Percentiles rank a stretch among this genome's conserved stretches.
phyloP scores from a whole-genome alignment of 139 green algal genomes.

The Asterochloris sp. region DNA sequence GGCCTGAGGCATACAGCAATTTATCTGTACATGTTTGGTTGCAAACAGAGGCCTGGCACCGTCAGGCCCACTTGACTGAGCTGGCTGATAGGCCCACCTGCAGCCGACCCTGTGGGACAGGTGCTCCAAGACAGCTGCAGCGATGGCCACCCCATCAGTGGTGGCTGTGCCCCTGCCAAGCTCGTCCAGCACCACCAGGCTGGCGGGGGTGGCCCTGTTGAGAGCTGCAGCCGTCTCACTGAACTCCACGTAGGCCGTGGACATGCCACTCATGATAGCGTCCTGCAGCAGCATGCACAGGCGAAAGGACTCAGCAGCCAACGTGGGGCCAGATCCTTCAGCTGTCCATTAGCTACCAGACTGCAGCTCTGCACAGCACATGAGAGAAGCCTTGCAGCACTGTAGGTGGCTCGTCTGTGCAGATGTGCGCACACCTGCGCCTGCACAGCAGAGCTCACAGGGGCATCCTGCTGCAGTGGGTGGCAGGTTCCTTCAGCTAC shows the following conservation, averaged over 20 bases:
- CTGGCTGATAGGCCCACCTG: constrained; percentile 23
- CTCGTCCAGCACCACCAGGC: constrained; percentile 94
- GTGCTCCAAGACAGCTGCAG: constrained; percentile 84
- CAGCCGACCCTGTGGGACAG: constrained; percentile 51
- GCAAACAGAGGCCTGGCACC: too few relatives aligned
- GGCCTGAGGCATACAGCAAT: too few relatives aligned
- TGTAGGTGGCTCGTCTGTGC: too few relatives aligned
- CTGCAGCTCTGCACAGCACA: neutral
- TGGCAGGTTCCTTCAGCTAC: too few relatives aligned
- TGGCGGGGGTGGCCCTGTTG: constrained; percentile 47
- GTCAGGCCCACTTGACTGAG: too few relatives aligned
- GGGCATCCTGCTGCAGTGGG: too few relatives aligned
- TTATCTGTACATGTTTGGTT: too few relatives aligned
- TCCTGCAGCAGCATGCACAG: constrained; percentile 42
- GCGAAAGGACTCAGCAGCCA: neutral
- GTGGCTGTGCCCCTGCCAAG: constrained; percentile 96
- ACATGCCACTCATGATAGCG: constrained; percentile 88
- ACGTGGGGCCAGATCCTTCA: neutral
- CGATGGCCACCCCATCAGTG: constrained; percentile 92
- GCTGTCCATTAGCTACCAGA: neutral
- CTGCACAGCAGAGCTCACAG: too few relatives aligned
- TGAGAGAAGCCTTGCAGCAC: too few relatives aligned
- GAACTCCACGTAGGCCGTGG: constrained; percentile 97
- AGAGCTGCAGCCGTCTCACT: constrained; percentile 90
- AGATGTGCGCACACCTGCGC: too few relatives aligned